Percentiles rank a stretch among this genome's conserved stretches.
These are phyloP conservation scores for Russula abietina DNA, from an alignment of 768 basidiomycete genomes.

Conservation along the genomic window DNA sequence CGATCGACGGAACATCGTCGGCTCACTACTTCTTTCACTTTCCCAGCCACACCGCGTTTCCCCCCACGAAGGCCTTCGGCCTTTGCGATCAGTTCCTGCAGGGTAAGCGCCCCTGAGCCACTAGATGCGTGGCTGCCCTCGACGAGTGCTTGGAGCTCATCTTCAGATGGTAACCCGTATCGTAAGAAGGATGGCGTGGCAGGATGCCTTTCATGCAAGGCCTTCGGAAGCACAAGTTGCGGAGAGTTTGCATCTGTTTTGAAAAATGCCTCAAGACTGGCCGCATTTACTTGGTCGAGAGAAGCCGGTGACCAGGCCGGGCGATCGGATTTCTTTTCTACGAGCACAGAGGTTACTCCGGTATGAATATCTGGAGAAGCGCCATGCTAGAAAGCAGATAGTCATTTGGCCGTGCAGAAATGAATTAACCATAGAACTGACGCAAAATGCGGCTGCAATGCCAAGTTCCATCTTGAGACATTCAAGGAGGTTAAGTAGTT, in stretches of 20 bases:
- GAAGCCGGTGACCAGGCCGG: conserved; percentile 69
- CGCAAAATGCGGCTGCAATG: conserved; percentile 86
- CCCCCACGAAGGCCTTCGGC: conserved; percentile 45
- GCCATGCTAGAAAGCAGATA: conserved; percentile 44
- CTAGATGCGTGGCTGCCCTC: conserved; percentile 56
- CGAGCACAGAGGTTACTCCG: conserved; percentile 69
- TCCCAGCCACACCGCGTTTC: conserved; percentile 62
- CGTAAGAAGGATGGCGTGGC: conserved; percentile 29
- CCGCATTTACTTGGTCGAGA: conserved; percentile 50
- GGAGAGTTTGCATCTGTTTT: conserved; percentile 36
- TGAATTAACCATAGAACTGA: conserved; percentile 39
- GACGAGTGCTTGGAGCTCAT: conserved; percentile 61
- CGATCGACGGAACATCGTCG: conserved; percentile 60
- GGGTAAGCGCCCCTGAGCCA: conserved; percentile 53
- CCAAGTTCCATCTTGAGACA: conserved; percentile 80
- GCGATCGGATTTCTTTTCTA: conserved; percentile 45
- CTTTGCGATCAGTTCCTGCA: conserved; percentile 56
- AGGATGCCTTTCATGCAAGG: conserved; percentile 26
- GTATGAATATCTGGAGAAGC: conserved; percentile 77
- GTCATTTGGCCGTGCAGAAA: not conserved
- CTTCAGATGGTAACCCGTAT: conserved; percentile 71
- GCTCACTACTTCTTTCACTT: conserved; percentile 67
- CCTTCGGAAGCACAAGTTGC: conserved; percentile 27
- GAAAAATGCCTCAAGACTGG: conserved; percentile 66
- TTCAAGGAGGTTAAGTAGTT: conserved; percentile 51